Conservation (phyloP, 148 eudicot species). For the Rhododendron mucronatum region DNA sequence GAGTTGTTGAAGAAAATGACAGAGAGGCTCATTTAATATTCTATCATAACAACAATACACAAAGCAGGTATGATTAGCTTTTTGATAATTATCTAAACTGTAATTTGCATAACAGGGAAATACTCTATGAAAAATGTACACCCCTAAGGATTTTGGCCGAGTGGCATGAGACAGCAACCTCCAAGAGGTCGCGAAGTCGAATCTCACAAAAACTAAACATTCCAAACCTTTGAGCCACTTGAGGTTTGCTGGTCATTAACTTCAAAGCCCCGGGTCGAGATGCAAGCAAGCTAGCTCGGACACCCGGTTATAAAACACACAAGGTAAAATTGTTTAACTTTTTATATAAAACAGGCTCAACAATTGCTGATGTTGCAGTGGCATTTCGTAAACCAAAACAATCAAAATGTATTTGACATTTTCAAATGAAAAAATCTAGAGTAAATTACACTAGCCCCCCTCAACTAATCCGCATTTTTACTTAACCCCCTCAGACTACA, state of each 20-base stretch:
- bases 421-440: not conserved
- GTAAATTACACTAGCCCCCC: too few relatives aligned
- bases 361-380: not conserved
- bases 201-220: too few relatives aligned
- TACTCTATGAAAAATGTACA: not conserved
- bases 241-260: too few relatives aligned
- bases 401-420: not conserved
- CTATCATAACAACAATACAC: not conserved
- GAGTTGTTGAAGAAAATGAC: slow-evolving; percentile 5
- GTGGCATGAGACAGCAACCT: too few relatives aligned
- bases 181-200: too few relatives aligned
- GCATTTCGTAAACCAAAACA: not conserved
- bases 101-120: not conserved
- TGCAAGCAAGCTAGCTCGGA: too few relatives aligned
- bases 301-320: too few relatives aligned
- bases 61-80: not conserved
- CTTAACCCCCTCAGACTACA: too few relatives aligned
- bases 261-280: too few relatives aligned
- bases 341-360: not conserved
- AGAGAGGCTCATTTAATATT: not conserved
- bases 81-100: not conserved
- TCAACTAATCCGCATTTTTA: too few relatives aligned
- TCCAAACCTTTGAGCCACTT: too few relatives aligned
- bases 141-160: too few relatives aligned
- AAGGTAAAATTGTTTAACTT: not conserved